These are phyloP conservation scores for Vachellia pachyceras DNA, from an alignment of 306 rosid genomes.

Conservation along the genomic window DNA sequence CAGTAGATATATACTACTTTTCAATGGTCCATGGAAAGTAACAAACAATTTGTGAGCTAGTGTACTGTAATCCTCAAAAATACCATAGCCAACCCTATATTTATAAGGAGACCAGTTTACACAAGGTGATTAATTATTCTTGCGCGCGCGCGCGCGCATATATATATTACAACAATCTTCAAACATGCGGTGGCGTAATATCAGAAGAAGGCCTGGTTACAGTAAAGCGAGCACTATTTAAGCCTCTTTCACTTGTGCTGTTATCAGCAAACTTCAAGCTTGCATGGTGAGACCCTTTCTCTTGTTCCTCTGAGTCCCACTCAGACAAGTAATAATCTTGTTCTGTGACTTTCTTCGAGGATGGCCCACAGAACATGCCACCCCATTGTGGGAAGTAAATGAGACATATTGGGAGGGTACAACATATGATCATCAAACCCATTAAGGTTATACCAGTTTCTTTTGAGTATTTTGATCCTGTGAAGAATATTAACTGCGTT, in stretches of 20 bases:
- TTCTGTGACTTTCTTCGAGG: conserved; percentile 48
- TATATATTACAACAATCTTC: background rate
- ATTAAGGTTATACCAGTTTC: conserved; percentile 84
- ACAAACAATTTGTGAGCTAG: background rate
- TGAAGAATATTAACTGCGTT: conserved; percentile 83
- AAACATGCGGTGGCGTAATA: background rate
- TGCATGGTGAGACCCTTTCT: conserved; percentile 67
- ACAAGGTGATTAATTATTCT: conserved; percentile 30
- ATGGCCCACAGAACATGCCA: conserved; percentile 78
- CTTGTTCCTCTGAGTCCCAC: conserved; percentile 72
- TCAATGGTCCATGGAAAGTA: background rate
- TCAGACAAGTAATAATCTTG: conserved; percentile 87
- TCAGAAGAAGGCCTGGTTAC: conserved; percentile 46
- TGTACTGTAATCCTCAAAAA: background rate
- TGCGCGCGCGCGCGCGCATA: conserved; percentile 11
- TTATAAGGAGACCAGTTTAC: background rate
- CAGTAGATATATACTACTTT: background rate
- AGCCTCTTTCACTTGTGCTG: conserved; percentile 76
- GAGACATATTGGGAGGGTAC: conserved; percentile 70
- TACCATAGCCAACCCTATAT: too few species aligned
- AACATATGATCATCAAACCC: conserved; percentile 83
- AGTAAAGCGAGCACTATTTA: conserved; percentile 16
- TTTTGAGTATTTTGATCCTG: conserved; percentile 79
- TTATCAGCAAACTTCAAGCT: conserved; percentile 86
- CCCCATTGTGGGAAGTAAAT: conserved; percentile 97